Percentiles rank a stretch among this genome's conserved stretches.
These are phyloP conservation scores for Sarcomyxa edulis DNA, from an alignment of 768 basidiomycete species.

Conservation along the genomic window DNA sequence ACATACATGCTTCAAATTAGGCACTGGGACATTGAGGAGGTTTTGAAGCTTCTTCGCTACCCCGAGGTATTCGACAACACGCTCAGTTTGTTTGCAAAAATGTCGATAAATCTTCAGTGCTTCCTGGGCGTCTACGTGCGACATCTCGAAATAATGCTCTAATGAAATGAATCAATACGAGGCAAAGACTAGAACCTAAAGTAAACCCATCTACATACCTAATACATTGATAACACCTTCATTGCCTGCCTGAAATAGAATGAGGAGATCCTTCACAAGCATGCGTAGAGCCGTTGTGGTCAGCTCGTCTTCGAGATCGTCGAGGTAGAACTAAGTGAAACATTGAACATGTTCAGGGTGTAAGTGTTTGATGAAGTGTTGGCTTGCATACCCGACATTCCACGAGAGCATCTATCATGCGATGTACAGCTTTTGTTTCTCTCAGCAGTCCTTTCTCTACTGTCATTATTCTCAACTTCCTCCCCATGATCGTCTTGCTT, in stretches of 20 bases:
- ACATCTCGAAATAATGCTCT: conserved; percentile 99
- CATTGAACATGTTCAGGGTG: no score
- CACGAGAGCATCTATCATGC: conserved; percentile 81
- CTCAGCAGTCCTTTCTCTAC: conserved; percentile 94
- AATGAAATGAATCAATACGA: conserved; percentile 17
- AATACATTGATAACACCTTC: conserved; percentile 87
- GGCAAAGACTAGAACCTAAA: conserved; percentile 15
- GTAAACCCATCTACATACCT: no score
- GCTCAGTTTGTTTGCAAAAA: conserved; percentile 92
- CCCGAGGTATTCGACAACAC: conserved; percentile 87
- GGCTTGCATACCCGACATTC: conserved; percentile 74
- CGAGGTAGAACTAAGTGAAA: conserved; percentile 83
- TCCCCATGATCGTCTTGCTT: conserved; percentile 75
- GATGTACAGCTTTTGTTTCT: conserved; percentile 89
- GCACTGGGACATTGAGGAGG: conserved; percentile 88
- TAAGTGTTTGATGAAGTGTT: conserved; percentile 3
- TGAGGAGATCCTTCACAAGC: conserved; percentile 93
- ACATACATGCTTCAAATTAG: conserved; percentile 85
- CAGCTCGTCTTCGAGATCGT: conserved; percentile 89
- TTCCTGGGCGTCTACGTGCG: conserved; percentile 81
- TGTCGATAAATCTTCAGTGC: conserved; percentile 86
- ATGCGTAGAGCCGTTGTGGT: conserved; percentile 85
- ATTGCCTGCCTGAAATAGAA: conserved; percentile 94
- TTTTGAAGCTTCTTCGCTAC: conserved; percentile 93
- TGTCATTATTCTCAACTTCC: conserved; percentile 85